These are phyloP conservation scores for Psilocybe sp. DNA, from an alignment of 768 basidiomycete genomes.

Conservation along the genomic window DNA sequence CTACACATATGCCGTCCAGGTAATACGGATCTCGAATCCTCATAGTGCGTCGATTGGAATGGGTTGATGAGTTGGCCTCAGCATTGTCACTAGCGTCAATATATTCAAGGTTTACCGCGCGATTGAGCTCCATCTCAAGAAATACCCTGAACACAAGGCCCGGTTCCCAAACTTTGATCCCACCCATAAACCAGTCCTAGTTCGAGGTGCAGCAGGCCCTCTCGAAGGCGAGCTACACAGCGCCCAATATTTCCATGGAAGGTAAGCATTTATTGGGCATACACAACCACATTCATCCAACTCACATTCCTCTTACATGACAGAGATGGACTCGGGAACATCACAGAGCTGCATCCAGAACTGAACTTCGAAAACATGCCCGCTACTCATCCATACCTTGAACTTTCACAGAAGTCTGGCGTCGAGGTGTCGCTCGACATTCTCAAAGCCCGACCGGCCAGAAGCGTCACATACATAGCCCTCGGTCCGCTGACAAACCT, in stretches of 20 bases:
- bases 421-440: conserved; percentile 55
- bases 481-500: conserved; percentile 83
- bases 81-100: conserved; percentile 48
- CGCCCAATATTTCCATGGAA: conserved; percentile 86
- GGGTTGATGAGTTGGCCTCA: conserved; percentile 4
- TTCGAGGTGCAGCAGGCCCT: conserved; percentile 61
- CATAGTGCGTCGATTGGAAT: conserved; percentile 45
- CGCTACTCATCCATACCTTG: conserved; percentile 41
- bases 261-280: conserved; percentile 29
- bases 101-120: conserved; percentile 74
- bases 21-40: conserved; percentile 64
- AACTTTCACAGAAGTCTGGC: conserved; percentile 42
- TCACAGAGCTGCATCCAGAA: conserved; percentile 64
- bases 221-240: conserved; percentile 68
- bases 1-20: conserved; percentile 29
- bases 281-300: not conserved
- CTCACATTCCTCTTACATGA: not conserved
- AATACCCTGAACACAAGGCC: conserved; percentile 46
- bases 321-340: conserved; percentile 71
- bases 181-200: conserved; percentile 55
- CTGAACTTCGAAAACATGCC: conserved; percentile 34
- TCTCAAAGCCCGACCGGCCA: conserved; percentile 44
- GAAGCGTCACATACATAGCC: conserved; percentile 66
- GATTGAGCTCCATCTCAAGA: conserved; percentile 55
- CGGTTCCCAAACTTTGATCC: conserved; percentile 66